These are phyloP conservation scores for Termitomyces heimii DNA, from an alignment of 768 basidiomycete species.

Conservation along the genomic window DNA sequence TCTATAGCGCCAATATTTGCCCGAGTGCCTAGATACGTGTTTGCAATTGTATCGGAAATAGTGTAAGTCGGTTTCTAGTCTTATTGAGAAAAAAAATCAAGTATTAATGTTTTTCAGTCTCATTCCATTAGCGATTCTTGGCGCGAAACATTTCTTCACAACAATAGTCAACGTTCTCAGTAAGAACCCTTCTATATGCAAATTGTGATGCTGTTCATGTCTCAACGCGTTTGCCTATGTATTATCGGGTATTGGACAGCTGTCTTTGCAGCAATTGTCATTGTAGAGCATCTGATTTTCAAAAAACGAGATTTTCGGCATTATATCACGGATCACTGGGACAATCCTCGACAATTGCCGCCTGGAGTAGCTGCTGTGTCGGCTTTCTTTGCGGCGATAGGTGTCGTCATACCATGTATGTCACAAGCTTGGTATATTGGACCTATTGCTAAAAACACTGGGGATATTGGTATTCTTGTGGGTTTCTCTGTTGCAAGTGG, in stretches of 20 bases:
- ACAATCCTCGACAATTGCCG: slow-evolving; percentile 48
- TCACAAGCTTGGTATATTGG: slow-evolving; percentile 67
- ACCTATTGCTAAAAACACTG: slow-evolving; percentile 55
- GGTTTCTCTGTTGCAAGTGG: slow-evolving; percentile 43
- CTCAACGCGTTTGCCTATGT: slow-evolving; percentile 18
- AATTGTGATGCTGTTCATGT: neutral
- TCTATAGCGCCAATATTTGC: slow-evolving; percentile 49
- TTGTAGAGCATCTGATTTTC: slow-evolving; percentile 65
- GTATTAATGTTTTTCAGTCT: slow-evolving; percentile 30
- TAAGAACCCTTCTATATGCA: slow-evolving; percentile 17
- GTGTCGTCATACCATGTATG: slow-evolving; percentile 61
- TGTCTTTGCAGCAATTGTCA: slow-evolving; percentile 52
- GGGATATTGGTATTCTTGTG: slow-evolving; percentile 68
- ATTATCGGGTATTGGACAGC: slow-evolving; percentile 53
- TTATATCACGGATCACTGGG: slow-evolving; percentile 53
- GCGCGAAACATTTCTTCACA: slow-evolving; percentile 57
- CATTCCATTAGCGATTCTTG: slow-evolving; percentile 66
- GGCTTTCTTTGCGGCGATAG: slow-evolving; percentile 45
- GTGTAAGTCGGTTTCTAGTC: slow-evolving; percentile 41
- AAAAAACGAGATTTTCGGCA: slow-evolving; percentile 38
- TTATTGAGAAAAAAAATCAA: neutral
- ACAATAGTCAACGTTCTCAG: slow-evolving; percentile 64
- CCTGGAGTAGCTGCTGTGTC: slow-evolving; percentile 55
- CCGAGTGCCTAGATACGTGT: slow-evolving; percentile 62
- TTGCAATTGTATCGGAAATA: slow-evolving; percentile 52